Base-by-base conservation (phyloP, 768 basidiomycete genomes). In the Kwoniella dendrophila region DNA sequence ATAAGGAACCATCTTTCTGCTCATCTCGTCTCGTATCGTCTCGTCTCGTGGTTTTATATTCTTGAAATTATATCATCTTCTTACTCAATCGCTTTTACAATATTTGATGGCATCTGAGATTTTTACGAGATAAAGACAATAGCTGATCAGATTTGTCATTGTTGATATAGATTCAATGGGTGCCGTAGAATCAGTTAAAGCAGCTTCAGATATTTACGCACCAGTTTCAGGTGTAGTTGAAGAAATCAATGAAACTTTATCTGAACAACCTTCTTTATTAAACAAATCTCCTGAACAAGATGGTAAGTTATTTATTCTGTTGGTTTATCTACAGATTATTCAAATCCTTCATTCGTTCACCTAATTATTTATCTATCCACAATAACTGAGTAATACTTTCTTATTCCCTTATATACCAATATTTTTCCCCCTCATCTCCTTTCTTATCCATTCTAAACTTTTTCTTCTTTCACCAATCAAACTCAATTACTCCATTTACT, bases 111-210 rank as follows among this genome's bases (percentile, higher is more conserved):
- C 14, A 40, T 40, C 38, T 40, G 12, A n/a, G 38, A n/a, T 14
- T 40, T 2, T 40, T 12, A 40, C 2, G 38, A 40, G 12, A 40
- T 40, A 40, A n/a, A 40, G 5, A 14, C 12, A 2, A 12, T 12
- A 2, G n/a, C 38, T 14, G 38, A 40, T 4, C 38, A 22, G 45
- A 22, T 48, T 12, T 12, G 2, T 40, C 38, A 40, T 18, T 22
- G 43, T 11, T 45, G 16, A 18, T 30, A 29, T 18, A 93, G 93
- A 89, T 47, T 81, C 86, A 66, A 89, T 95, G 76, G 93, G 93
- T 51, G 90, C 90, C 6, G 92, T 97, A 10, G 93, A 96, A 80
- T 95, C 92, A 64, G 93, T 96, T 59, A 97, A 97, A 78, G 93
- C 93, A 29, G 92, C 92, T 38, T 94, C 93, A 1, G 93, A 97